Evolutionary conservation across 2,329 filamentous ascomycete species (phyloP).

Genomic region (Verticillium nonalfalfae): DNA sequence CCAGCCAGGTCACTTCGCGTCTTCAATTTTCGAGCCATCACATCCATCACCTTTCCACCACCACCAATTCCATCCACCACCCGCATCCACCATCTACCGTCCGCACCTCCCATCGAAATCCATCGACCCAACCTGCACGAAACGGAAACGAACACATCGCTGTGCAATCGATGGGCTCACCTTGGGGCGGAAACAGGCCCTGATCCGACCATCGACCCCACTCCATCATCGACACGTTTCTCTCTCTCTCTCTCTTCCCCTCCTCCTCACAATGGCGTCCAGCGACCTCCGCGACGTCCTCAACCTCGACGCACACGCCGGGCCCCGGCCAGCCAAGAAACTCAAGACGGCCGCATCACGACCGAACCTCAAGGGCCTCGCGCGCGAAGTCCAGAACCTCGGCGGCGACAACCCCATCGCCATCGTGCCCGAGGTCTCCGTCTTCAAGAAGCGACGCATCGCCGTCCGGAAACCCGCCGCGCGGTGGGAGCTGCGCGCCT

Average conservation of each 20-base stretch:
- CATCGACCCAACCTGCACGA: background rate
- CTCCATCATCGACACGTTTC: background rate
- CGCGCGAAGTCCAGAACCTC: slow-evolving; percentile 59
- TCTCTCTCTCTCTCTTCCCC: slow-evolving; percentile 5
- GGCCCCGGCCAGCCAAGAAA: slow-evolving; percentile 63
- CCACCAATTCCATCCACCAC: too few relatives aligned
- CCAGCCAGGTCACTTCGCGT: background rate
- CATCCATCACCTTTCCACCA: too few relatives aligned
- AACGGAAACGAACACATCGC: background rate
- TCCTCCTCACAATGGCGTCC: slow-evolving; percentile 56
- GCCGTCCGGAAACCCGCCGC: slow-evolving; percentile 48
- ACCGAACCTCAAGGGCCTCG: slow-evolving; percentile 56
- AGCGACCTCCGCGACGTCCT: slow-evolving; percentile 85
- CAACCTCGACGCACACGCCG: slow-evolving; percentile 56
- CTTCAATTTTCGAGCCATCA: background rate
- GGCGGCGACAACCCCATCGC: slow-evolving; percentile 62
- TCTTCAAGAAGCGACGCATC: slow-evolving; percentile 54
- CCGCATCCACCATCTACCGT: background rate
- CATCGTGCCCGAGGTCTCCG: slow-evolving; percentile 53
- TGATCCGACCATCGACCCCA: too few relatives aligned
- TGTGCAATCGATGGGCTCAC: background rate
- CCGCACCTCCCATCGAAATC: background rate
- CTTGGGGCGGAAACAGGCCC: background rate
- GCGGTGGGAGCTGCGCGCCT: slow-evolving; percentile 62
- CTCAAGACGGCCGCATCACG: slow-evolving; percentile 59